Conservation (phyloP, 176 grass and related monocot species). For the Elaeis guineensis region DNA sequence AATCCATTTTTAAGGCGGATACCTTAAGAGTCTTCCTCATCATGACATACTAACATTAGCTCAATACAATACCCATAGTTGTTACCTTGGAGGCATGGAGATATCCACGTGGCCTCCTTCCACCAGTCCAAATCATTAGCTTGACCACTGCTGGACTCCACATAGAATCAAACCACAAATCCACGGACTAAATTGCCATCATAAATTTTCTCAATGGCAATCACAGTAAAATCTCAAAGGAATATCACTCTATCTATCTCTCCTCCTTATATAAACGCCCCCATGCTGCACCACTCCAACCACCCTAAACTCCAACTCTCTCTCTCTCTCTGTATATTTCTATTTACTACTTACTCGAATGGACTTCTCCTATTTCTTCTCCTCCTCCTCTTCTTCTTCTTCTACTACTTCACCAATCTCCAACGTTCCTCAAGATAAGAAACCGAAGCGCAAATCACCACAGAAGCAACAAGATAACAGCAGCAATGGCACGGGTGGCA, state of each 20-base stretch:
- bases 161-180: background rate
- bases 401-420: slow-evolving; percentile 4
- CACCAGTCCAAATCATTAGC: slow-evolving; percentile 17
- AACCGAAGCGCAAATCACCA: slow-evolving; percentile 55
- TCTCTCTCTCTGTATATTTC: background rate
- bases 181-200: no score
- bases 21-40: no score
- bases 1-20: no score
- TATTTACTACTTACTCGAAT: slow-evolving; percentile 10
- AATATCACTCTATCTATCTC: background rate
- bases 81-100: no score
- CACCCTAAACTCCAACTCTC: background rate
- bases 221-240: no score
- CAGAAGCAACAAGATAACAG: slow-evolving; percentile 12
- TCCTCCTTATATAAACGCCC: slow-evolving; percentile 15
- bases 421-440: slow-evolving; percentile 35
- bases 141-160: slow-evolving; percentile 20
- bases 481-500: slow-evolving; percentile 5
- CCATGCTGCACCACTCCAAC: slow-evolving; percentile 4
- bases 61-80: no score
- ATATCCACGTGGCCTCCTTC: slow-evolving; percentile 3
- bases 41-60: no score
- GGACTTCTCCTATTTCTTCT: slow-evolving; percentile 81
- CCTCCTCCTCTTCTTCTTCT: slow-evolving; percentile 25
- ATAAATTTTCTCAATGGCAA: no score